phyloP scores from a whole-genome alignment of 2,329 filamentous ascomycete genomes.

The Dryadomyces quercivorus region DNA sequence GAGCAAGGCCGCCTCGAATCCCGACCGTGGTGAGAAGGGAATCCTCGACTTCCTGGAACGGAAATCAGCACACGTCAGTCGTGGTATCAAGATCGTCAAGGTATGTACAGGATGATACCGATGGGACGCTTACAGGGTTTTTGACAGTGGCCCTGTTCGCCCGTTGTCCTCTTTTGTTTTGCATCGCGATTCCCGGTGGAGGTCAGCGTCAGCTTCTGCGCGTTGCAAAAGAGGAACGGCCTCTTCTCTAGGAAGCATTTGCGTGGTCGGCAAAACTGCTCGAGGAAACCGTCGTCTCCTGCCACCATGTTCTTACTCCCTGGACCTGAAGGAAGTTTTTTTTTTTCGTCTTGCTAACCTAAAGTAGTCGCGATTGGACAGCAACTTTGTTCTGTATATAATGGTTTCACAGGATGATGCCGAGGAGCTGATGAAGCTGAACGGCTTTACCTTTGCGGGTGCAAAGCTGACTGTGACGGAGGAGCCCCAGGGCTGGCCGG shows the following conservation, averaged over 20 bases:
- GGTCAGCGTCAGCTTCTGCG: constrained; percentile 1
- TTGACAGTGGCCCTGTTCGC: constrained; percentile 3
- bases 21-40: constrained; percentile 53
- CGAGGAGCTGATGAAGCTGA: constrained; percentile 52
- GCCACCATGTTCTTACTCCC: neutral
- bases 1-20: constrained; percentile 55
- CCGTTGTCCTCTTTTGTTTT: neutral
- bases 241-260: neutral
- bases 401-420: constrained; percentile 53
- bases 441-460: constrained; percentile 58
- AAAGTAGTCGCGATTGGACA: constrained; percentile 54
- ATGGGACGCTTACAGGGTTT: constrained; percentile 1
- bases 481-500: constrained; percentile 29
- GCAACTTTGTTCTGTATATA: constrained; percentile 53
- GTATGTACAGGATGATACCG: constrained; percentile 43
- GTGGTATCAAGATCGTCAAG: constrained; percentile 58
- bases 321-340: neutral
- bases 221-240: neutral
- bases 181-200: neutral
- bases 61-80: constrained; percentile 47
- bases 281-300: constrained; percentile 1
- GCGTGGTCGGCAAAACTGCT: constrained; percentile 2
- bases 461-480: constrained; percentile 44
- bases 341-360: constrained; percentile 48
- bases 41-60: constrained; percentile 59